These are phyloP conservation scores for Agroathelia rolfsii DNA, from an alignment of 1,284 basidiomycete genomes.

Conservation along the genomic window DNA sequence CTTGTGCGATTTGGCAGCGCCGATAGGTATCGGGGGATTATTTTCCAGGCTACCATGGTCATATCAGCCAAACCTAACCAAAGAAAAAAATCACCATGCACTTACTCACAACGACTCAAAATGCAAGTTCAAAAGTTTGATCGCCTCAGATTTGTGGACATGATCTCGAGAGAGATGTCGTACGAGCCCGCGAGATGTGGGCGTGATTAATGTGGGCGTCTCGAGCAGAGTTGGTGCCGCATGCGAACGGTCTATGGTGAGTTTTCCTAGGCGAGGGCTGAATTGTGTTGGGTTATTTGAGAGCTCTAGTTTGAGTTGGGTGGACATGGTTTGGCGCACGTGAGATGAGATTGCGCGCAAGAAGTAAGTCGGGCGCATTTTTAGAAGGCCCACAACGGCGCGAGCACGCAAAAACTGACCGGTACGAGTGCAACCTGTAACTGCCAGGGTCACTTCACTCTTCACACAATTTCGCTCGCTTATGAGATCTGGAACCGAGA, in stretches of 20 bases:
- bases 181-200: conserved; percentile 62
- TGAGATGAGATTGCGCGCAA: no score
- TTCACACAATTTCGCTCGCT: no score
- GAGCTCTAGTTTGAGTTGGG: no score
- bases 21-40: conserved; percentile 48
- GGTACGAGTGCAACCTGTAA: no score
- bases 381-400: no score
- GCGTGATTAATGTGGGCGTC: conserved; percentile 53
- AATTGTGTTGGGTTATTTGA: conserved; percentile 11
- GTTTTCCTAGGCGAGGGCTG: conserved; percentile 20
- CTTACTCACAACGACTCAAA: conserved; percentile 73
- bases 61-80: conserved; percentile 5
- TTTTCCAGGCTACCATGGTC: conserved; percentile 42
- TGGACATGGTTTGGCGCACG: no score
- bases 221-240: conserved; percentile 19
- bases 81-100: conserved; percentile 9
- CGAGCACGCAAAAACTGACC: no score
- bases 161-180: conserved; percentile 68
- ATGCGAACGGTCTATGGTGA: conserved; percentile 13
- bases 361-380: no score
- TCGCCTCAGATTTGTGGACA: conserved; percentile 31
- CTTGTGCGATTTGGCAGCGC: conserved; percentile 37
- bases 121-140: conserved; percentile 56
- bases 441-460: no score
- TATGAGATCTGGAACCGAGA: no score